phyloP scores from a whole-genome alignment of 495 filamentous ascomycete species.

The Ramalina intermedia region DNA sequence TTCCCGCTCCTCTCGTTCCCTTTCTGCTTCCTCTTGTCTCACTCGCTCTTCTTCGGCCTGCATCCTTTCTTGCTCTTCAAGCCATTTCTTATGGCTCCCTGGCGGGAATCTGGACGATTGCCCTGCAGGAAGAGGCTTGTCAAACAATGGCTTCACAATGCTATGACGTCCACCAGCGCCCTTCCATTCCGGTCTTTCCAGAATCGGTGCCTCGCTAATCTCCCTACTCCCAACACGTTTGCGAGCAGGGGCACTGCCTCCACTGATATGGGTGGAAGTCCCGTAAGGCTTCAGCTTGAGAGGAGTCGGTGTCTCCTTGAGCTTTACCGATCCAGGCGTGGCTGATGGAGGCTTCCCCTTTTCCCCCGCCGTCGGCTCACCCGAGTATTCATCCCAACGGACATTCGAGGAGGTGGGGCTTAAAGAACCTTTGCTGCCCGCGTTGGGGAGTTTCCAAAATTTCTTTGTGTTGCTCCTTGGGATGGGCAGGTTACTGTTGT shows the following conservation, averaged over 20 bases:
- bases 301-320: constrained; percentile 9
- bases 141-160: constrained; percentile 24
- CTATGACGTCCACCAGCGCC: constrained; percentile 33
- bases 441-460: constrained; percentile 10
- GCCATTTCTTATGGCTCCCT: constrained; percentile 8
- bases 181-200: constrained; percentile 32
- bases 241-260: constrained; percentile 8
- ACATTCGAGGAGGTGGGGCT: constrained; percentile 15
- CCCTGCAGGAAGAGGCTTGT: constrained; percentile 15
- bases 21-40: background rate
- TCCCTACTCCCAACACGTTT: constrained; percentile 13
- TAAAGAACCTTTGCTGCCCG: constrained; percentile 8
- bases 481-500: constrained; percentile 15
- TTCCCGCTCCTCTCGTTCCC: background rate
- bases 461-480: constrained; percentile 13
- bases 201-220: constrained; percentile 17
- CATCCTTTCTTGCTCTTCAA: constrained; percentile 1
- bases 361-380: constrained; percentile 28
- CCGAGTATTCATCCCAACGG: constrained; percentile 36
- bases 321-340: constrained; percentile 13
- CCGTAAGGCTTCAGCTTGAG: constrained; percentile 5
- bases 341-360: constrained; percentile 19
- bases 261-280: constrained; percentile 16
- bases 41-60: constrained; percentile 1
- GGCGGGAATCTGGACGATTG: constrained; percentile 11